These are phyloP conservation scores for Thielaviopsis populi DNA, from an alignment of 2,329 filamentous ascomycete species.

Conservation along the genomic window DNA sequence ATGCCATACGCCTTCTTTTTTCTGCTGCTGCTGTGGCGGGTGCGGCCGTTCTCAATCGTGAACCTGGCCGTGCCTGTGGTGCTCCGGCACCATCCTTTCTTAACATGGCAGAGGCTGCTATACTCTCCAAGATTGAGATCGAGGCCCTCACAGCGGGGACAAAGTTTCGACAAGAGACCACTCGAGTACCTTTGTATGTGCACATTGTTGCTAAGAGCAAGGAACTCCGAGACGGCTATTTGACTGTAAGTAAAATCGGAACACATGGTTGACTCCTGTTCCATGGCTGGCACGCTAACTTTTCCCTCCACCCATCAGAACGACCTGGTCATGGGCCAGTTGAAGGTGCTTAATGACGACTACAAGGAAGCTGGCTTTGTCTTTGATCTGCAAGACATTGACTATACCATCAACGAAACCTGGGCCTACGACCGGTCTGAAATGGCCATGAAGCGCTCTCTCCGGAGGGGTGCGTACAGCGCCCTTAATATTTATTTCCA, in stretches of 20 bases:
- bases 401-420: slow-evolving; percentile 32
- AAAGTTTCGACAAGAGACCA: slow-evolving; percentile 18
- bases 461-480: slow-evolving; percentile 31
- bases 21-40: slow-evolving; percentile 10
- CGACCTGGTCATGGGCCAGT: slow-evolving; percentile 26
- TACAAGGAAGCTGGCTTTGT: slow-evolving; percentile 30
- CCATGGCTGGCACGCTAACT: background rate
- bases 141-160: slow-evolving; percentile 17
- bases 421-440: slow-evolving; percentile 32
- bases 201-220: slow-evolving; percentile 25
- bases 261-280: background rate
- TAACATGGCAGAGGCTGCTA: slow-evolving; percentile 18
- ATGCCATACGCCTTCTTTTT: slow-evolving; percentile 8
- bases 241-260: slow-evolving; percentile 23
- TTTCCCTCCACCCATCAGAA: slow-evolving; percentile 21
- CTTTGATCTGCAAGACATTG: slow-evolving; percentile 31
- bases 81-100: slow-evolving; percentile 17
- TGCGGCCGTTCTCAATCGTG: slow-evolving; percentile 10
- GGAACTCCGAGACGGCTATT: slow-evolving; percentile 23
- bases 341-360: slow-evolving; percentile 31
- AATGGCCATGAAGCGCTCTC: slow-evolving; percentile 30
- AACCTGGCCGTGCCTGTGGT: slow-evolving; percentile 19
- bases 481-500: slow-evolving; percentile 28
- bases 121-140: slow-evolving; percentile 18
- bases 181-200: slow-evolving; percentile 26